phyloP scores from a whole-genome alignment of 257 asterid genomes.

The Solanum chiquidenum region DNA sequence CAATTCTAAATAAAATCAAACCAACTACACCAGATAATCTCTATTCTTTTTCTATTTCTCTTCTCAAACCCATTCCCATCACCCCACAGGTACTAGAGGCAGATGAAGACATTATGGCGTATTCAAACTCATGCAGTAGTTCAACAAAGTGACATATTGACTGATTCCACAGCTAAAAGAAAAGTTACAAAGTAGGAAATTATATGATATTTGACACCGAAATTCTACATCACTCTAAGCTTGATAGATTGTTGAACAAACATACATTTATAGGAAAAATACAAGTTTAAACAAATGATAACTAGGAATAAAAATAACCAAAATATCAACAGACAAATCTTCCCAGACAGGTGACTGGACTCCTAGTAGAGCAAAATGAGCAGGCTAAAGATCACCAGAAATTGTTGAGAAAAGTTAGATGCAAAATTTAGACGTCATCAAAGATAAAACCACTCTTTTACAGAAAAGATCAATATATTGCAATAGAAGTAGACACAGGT shows the following conservation, averaged over 20 bases:
- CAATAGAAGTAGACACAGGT: background rate
- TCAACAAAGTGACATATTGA: background rate
- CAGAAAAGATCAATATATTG: background rate
- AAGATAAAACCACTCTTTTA: background rate
- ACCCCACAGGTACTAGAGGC: background rate
- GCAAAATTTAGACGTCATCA: background rate
- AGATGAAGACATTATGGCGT: background rate
- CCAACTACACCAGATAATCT: background rate
- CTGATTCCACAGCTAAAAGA: background rate
- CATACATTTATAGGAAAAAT: background rate
- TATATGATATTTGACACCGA: background rate
- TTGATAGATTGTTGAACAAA: background rate
- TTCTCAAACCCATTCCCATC: background rate
- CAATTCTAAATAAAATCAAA: background rate
- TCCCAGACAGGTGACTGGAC: background rate
- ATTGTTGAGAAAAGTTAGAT: background rate
- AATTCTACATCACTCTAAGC: background rate
- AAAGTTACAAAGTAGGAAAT: background rate
- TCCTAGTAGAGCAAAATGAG: background rate
- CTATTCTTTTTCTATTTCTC: background rate
- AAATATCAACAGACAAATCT: background rate
- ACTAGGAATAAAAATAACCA: background rate
- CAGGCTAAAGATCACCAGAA: background rate
- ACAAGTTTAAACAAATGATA: background rate
- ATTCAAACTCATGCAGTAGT: background rate